Evolutionary conservation across 2,329 filamentous ascomycete genomes (phyloP).

Genomic region (Grosmannia huntii): DNA sequence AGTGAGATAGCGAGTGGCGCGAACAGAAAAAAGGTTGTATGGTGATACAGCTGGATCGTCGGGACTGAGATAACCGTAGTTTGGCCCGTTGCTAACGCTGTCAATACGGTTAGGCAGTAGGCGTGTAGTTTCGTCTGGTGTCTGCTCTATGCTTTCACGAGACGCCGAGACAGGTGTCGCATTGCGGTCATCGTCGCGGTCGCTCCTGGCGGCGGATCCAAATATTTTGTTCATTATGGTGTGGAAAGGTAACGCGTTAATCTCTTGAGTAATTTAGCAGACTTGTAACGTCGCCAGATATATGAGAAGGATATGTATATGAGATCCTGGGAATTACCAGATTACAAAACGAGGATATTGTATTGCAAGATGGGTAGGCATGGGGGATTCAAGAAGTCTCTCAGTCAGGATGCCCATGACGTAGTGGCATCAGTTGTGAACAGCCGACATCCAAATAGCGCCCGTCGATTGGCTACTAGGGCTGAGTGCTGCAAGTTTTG

Average conservation of each 20-base stretch:
- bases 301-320: not conserved
- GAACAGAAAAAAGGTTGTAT: conserved; percentile 89
- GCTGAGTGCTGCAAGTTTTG: not conserved
- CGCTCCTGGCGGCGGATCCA: not conserved
- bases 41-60: conserved; percentile 80
- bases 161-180: not conserved
- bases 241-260: not conserved
- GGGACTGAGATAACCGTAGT: conserved; percentile 48
- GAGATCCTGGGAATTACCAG: no score
- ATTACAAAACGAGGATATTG: not conserved
- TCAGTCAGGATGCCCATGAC: not conserved
- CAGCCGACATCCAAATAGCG: not conserved
- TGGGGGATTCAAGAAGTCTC: not conserved
- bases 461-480: not conserved
- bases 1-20: conserved; percentile 65
- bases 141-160: conserved; percentile 1
- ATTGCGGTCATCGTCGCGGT: not conserved
- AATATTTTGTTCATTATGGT: not conserved
- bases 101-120: conserved; percentile 58
- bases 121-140: conserved; percentile 40
- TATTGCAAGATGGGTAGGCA: not conserved
- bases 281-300: not conserved
- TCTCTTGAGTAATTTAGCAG: not conserved
- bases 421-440: not conserved
- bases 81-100: conserved; percentile 17